phyloP scores from a whole-genome alignment of 225 moss, liverwort and hornwort genomes.

The Neckera pumila region DNA sequence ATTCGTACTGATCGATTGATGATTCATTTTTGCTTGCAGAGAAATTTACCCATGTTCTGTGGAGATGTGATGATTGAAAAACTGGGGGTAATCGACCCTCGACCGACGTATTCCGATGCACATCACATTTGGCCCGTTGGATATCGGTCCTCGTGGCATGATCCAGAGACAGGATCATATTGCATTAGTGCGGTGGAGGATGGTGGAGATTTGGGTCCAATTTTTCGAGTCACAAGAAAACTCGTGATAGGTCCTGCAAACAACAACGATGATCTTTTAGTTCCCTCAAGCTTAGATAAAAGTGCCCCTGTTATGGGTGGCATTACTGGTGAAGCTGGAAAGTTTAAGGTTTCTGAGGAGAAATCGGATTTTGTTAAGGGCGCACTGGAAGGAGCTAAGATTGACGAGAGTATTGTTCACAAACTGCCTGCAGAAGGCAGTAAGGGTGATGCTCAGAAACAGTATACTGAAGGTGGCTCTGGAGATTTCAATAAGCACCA shows the following conservation, averaged over 20 bases:
- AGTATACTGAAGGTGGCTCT: background rate
- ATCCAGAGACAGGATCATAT: constrained; percentile 66
- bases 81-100: constrained; percentile 51
- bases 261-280: constrained; percentile 3
- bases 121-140: constrained; percentile 70
- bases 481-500: background rate
- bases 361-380: background rate
- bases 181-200: constrained; percentile 83
- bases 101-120: constrained; percentile 48
- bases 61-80: constrained; percentile 74
- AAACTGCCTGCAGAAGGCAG: constrained; percentile 8
- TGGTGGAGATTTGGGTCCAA: constrained; percentile 50
- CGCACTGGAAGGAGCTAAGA: background rate
- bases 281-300: constrained; percentile 4
- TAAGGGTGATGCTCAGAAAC: background rate
- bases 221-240: constrained; percentile 75
- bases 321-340: constrained; percentile 1
- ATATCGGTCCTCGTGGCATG: constrained; percentile 82
- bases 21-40: constrained; percentile 12
- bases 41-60: constrained; percentile 57
- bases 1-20: background rate
- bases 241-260: constrained; percentile 47
- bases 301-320: background rate
- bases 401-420: background rate
- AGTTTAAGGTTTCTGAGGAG: background rate